phyloP scores from a whole-genome alignment of 345 rosid species.

The Rhodamnia rubescens region DNA sequence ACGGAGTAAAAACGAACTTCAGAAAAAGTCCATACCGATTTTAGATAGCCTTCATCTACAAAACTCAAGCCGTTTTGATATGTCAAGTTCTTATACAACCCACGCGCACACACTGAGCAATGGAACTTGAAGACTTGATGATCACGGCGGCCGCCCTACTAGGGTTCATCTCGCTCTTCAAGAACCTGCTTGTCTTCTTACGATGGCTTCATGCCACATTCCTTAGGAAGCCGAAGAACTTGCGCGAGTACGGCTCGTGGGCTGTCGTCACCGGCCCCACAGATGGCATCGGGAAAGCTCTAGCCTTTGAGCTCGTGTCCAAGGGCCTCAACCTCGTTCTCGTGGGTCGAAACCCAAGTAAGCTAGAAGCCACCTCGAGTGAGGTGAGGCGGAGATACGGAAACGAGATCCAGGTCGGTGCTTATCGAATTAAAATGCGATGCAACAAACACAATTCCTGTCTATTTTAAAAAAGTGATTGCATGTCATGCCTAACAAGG shows the following conservation, averaged over 20 bases:
- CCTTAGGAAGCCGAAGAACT: slow-evolving; percentile 26
- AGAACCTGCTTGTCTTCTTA: slow-evolving; percentile 33
- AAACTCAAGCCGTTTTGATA: neutral
- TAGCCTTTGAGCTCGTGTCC: slow-evolving; percentile 28
- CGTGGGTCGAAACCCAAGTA: slow-evolving; percentile 22
- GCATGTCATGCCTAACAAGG: neutral
- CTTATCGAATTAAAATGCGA: neutral
- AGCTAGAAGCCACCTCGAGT: slow-evolving; percentile 11
- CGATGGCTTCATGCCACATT: slow-evolving; percentile 29
- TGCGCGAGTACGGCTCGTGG: slow-evolving; percentile 32
- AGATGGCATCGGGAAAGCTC: slow-evolving; percentile 40
- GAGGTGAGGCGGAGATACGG: neutral
- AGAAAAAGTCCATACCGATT: neutral
- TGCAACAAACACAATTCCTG: neutral
- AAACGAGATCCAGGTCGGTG: neutral
- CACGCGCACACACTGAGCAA: neutral
- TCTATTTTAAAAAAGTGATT: neutral
- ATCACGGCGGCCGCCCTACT: slow-evolving; percentile 15
- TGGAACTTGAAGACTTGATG: neutral
- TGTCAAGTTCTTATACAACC: neutral
- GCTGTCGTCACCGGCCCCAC: slow-evolving; percentile 38
- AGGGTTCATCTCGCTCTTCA: slow-evolving; percentile 39
- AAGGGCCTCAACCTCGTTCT: slow-evolving; percentile 28
- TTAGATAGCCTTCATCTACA: neutral
- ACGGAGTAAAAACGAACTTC: neutral